A percentile compares a stretch with the other conserved stretches of the same genome.
Conservation (phyloP, 805 yeast genomes). For the Dipodascus albidus region DNA sequence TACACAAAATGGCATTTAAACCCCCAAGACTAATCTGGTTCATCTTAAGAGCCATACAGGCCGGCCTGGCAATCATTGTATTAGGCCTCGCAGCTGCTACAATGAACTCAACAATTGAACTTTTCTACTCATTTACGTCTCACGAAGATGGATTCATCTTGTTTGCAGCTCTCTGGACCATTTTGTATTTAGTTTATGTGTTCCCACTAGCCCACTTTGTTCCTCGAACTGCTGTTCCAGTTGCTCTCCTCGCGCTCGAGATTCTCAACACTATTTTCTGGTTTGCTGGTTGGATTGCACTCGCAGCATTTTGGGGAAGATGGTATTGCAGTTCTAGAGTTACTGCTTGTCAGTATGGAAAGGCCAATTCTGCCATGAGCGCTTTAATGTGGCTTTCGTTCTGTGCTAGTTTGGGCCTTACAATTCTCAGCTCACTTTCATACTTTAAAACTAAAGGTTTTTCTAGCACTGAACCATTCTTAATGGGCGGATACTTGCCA, state of each 20-base stretch:
- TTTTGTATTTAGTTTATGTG: background rate
- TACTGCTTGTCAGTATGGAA: constrained; percentile 10
- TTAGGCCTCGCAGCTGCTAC: constrained; percentile 6
- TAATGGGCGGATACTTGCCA: background rate
- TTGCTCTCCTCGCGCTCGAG: background rate
- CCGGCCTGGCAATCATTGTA: constrained; percentile 4
- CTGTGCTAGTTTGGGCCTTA: constrained; percentile 3
- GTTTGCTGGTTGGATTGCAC: constrained; percentile 8
- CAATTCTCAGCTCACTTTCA: background rate
- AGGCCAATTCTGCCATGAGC: constrained; percentile 13
- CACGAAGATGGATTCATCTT: constrained; percentile 4
- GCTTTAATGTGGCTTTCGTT: constrained; percentile 11
- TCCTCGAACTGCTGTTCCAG: background rate
- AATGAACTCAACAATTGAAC: constrained; percentile 1
- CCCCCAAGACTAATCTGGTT: background rate
- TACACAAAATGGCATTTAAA: background rate
- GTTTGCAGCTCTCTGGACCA: constrained; percentile 4
- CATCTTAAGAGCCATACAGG: constrained; percentile 2
- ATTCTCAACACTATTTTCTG: background rate
- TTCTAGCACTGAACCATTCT: background rate
- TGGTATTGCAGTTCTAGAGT: background rate
- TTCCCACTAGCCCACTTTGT: background rate
- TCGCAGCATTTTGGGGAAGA: constrained; percentile 3
- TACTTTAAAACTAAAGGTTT: background rate
- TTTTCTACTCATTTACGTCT: background rate